Conservation (phyloP, 2,329 filamentous ascomycete genomes). For the Zopfia rhizophila region DNA sequence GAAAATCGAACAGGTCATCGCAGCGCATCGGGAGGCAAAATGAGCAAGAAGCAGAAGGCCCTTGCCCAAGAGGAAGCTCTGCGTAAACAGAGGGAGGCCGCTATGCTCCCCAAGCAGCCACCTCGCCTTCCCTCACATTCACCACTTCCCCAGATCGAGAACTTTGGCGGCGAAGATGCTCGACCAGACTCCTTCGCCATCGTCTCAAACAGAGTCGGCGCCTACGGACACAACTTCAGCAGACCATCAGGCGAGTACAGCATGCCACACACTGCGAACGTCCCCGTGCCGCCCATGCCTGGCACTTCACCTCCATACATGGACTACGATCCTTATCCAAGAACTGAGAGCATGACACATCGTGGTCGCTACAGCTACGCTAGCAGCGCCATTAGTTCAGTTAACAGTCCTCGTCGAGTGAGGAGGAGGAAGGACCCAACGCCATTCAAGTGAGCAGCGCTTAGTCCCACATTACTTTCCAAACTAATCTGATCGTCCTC, state of each 20-base stretch:
- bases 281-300: conserved; percentile 65
- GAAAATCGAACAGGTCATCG: conserved; percentile 37
- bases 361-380: conserved; percentile 97
- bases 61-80: conserved; percentile 63
- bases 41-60: conserved; percentile 68
- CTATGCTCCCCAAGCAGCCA: conserved; percentile 66
- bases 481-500: conserved; percentile 23
- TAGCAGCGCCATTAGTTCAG: conserved; percentile 86
- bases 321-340: conserved; percentile 79
- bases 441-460: conserved; percentile 87
- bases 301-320: conserved; percentile 55
- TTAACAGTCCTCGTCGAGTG: conserved; percentile 92
- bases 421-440: conserved; percentile 96
- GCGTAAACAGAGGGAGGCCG: conserved; percentile 65
- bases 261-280: conserved; percentile 46
- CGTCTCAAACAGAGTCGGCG: conserved; percentile 66
- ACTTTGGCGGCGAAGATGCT: conserved; percentile 70
- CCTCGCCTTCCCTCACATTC: conserved; percentile 66
- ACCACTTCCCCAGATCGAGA: conserved; percentile 62
- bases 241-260: conserved; percentile 49
- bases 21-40: conserved; percentile 48
- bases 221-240: conserved; percentile 44
- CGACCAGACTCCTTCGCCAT: conserved; percentile 71
- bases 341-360: conserved; percentile 95
- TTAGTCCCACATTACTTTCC: not conserved